Percentiles rank a stretch among this genome's conserved stretches.
phyloP scores from a whole-genome alignment of 108 stramenopile genomes.

The Skeletonema costatum region DNA sequence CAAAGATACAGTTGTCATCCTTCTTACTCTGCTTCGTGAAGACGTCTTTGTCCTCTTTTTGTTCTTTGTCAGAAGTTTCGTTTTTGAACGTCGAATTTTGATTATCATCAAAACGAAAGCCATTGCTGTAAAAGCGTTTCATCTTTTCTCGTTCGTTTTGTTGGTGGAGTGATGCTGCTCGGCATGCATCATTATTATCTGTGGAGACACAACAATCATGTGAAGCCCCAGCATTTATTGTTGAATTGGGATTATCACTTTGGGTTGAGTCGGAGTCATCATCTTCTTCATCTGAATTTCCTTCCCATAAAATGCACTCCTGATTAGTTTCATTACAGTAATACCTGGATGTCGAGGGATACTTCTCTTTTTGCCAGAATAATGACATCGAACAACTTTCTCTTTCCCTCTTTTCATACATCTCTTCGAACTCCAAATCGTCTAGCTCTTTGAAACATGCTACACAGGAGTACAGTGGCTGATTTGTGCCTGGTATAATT shows the following conservation, averaged over 20 bases:
- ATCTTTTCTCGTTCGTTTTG: conserved; percentile 4
- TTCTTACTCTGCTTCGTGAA: not conserved
- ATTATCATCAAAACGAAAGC: conserved; percentile 16
- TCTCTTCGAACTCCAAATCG: conserved; percentile 2
- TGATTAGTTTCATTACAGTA: conserved; percentile 3
- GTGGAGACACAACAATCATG: not conserved
- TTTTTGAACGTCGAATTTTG: not conserved
- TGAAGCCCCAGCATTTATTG: not conserved
- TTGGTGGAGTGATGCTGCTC: not conserved
- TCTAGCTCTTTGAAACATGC: conserved; percentile 18
- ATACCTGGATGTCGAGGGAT: not conserved
- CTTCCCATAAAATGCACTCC: conserved; percentile 29
- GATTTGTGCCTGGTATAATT: not conserved
- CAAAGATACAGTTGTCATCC: not conserved
- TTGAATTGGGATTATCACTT: not conserved
- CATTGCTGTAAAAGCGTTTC: conserved; percentile 32
- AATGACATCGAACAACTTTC: not conserved
- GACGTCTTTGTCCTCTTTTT: not conserved
- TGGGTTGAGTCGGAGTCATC: not conserved
- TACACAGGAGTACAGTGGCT: conserved; percentile 4
- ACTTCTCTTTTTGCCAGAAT: not conserved
- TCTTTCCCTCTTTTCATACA: not conserved
- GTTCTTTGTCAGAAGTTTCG: not conserved
- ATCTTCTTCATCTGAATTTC: conserved; percentile 1
- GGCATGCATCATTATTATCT: conserved; percentile 1